Percentiles rank a stretch among this genome's conserved stretches.
These are phyloP conservation scores for Hysterangium stoloniferum DNA, from an alignment of 768 basidiomycete species.

Conservation along the genomic window DNA sequence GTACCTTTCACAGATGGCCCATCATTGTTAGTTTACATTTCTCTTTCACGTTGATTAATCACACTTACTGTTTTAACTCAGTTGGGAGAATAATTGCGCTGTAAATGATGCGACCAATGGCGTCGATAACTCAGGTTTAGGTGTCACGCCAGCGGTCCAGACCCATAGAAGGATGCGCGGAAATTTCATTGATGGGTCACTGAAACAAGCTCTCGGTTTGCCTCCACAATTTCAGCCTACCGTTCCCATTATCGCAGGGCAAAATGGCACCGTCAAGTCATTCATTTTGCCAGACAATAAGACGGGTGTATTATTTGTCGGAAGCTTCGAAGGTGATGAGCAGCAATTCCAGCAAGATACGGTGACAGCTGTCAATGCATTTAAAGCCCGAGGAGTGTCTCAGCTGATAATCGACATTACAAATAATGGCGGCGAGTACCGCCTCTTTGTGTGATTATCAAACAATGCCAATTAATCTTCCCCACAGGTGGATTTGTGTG, in stretches of 20 bases:
- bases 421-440: constrained; percentile 49
- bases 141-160: constrained; percentile 24
- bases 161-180: constrained; percentile 21
- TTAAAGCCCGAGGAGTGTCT: constrained; percentile 41
- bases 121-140: constrained; percentile 25
- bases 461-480: background rate
- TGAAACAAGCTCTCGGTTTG: constrained; percentile 34
- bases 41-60: background rate
- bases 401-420: constrained; percentile 50
- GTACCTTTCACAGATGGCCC: constrained; percentile 39
- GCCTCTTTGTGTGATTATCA: background rate
- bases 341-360: constrained; percentile 45
- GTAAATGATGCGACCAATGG: constrained; percentile 45
- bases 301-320: constrained; percentile 47
- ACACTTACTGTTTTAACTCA: constrained; percentile 16
- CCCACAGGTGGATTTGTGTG: constrained; percentile 51
- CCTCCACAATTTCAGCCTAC: constrained; percentile 42
- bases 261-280: constrained; percentile 45
- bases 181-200: constrained; percentile 35
- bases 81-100: constrained; percentile 55
- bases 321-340: constrained; percentile 48
- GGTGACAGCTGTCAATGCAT: constrained; percentile 34
- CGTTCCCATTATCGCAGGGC: constrained; percentile 37
- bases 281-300: constrained; percentile 47
- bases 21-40: constrained; percentile 39